Evolutionary conservation across 257 asterid genomes (phyloP).

Genomic region (Ligustrum vulgare): DNA sequence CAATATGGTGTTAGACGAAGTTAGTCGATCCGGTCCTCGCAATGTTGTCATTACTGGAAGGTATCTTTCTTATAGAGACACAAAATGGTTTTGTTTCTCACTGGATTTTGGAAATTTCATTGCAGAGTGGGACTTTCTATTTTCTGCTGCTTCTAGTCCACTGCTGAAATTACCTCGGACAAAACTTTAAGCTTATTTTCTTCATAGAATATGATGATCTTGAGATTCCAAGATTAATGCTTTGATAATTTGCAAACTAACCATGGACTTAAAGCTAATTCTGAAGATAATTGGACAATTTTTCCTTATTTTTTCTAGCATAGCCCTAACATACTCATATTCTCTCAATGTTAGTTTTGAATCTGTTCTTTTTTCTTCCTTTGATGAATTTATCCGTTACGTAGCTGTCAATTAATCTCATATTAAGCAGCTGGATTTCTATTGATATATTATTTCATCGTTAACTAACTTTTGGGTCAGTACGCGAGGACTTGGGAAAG

Average conservation of each 20-base stretch:
- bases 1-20: slow-evolving; percentile 94
- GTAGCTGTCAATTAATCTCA: neutral
- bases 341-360: neutral
- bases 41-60: slow-evolving; percentile 96
- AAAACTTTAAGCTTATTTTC: neutral
- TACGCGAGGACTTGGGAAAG: slow-evolving; percentile 95
- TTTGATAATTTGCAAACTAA: neutral
- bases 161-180: neutral
- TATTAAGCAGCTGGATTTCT: slow-evolving; percentile 1
- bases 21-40: slow-evolving; percentile 92
- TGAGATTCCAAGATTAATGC: slow-evolving; percentile 6
- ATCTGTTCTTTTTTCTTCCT: neutral
- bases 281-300: neutral
- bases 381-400: neutral
- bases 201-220: neutral
- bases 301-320: neutral
- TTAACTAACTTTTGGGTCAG: slow-evolving; percentile 49
- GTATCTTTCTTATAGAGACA: slow-evolving; percentile 33
- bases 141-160: neutral
- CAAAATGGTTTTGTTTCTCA: neutral
- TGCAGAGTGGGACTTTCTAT: neutral
- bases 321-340: neutral
- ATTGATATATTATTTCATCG: slow-evolving; percentile 7
- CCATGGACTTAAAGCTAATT: neutral
- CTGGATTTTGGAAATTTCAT: neutral